Evolutionary conservation across 2,329 filamentous ascomycete genomes (phyloP).

Genomic region (Ascochyta koolunga): DNA sequence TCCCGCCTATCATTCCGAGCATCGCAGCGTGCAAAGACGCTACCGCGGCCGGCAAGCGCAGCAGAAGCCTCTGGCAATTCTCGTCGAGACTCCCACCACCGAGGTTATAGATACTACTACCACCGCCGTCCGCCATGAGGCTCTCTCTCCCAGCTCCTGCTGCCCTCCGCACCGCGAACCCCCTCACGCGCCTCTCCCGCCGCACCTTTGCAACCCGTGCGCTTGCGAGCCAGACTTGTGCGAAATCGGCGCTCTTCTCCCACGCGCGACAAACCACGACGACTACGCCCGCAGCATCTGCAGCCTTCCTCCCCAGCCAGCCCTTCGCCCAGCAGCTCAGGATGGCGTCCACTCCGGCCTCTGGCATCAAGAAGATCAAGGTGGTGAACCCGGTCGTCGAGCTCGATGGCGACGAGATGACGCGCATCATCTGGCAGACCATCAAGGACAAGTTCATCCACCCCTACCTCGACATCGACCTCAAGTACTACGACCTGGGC

Average conservation of each 20-base stretch:
- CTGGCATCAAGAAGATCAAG: slow-evolving; percentile 97
- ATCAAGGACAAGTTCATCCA: slow-evolving; percentile 99
- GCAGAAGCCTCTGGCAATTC: slow-evolving; percentile 17
- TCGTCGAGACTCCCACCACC: slow-evolving; percentile 25
- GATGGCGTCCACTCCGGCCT: slow-evolving; percentile 48
- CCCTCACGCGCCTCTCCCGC: slow-evolving; percentile 26
- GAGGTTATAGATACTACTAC: slow-evolving; percentile 34
- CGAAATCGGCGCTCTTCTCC: slow-evolving; percentile 31
- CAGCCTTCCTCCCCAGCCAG: slow-evolving; percentile 9
- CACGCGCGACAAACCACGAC: slow-evolving; percentile 24
- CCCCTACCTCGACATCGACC: slow-evolving; percentile 94
- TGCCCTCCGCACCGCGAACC: slow-evolving; percentile 32
- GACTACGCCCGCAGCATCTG: slow-evolving; percentile 15
- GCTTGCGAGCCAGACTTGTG: slow-evolving; percentile 31
- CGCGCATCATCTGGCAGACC: slow-evolving; percentile 96
- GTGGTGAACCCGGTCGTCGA: slow-evolving; percentile 99
- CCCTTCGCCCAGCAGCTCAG: slow-evolving; percentile 27
- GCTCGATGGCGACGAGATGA: slow-evolving; percentile 95
- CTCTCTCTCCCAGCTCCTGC: slow-evolving; percentile 34
- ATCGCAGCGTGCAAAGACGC: slow-evolving; percentile 12
- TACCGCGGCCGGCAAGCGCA: slow-evolving; percentile 37
- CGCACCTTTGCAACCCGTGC: slow-evolving; percentile 40
- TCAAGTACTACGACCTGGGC: slow-evolving; percentile 97
- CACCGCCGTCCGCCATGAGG: slow-evolving; percentile 34
- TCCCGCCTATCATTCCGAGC: slow-evolving; percentile 21